A percentile compares a stretch with the other conserved stretches of the same genome.
These are phyloP conservation scores for Zygosaccharomyces pseudobailii DNA, from an alignment of 1,139 yeast species.

Conservation along the genomic window DNA sequence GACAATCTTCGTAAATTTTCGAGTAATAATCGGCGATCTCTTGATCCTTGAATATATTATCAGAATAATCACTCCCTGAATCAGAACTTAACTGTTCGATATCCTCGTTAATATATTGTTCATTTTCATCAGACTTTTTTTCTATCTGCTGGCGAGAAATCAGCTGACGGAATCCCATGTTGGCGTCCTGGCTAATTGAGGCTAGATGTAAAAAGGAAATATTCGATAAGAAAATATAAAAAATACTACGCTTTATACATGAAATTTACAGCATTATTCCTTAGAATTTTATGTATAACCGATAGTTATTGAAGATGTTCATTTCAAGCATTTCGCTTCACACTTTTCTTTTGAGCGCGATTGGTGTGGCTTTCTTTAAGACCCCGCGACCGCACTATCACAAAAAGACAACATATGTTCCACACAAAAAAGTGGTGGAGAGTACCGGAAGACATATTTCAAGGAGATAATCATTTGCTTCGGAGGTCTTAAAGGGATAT, in stretches of 20 bases:
- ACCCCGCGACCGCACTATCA: background rate
- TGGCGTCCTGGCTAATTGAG: background rate
- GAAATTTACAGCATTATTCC: too few species aligned
- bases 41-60: slow-evolving; percentile 34
- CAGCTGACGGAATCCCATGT: background rate
- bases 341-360: background rate
- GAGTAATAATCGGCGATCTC: slow-evolving; percentile 40
- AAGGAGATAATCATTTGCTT: too few species aligned
- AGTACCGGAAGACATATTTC: too few species aligned
- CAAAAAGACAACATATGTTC: too few species aligned
- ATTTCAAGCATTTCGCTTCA: background rate
- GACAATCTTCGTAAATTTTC: slow-evolving; percentile 26
- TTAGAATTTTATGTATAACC: background rate
- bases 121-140: background rate
- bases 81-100: slow-evolving; percentile 6
- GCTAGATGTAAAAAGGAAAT: background rate
- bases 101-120: slow-evolving; percentile 3
- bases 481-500: too few species aligned
- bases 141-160: background rate
- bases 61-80: slow-evolving; percentile 1
- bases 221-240: background rate
- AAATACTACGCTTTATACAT: background rate
- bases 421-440: too few species aligned
- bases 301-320: background rate
- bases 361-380: background rate